A percentile compares a stretch with the other conserved stretches of the same genome.
These are phyloP conservation scores for Apiotrichum akiyoshidainum DNA, from an alignment of 1,284 basidiomycete genomes.

Conservation along the genomic window DNA sequence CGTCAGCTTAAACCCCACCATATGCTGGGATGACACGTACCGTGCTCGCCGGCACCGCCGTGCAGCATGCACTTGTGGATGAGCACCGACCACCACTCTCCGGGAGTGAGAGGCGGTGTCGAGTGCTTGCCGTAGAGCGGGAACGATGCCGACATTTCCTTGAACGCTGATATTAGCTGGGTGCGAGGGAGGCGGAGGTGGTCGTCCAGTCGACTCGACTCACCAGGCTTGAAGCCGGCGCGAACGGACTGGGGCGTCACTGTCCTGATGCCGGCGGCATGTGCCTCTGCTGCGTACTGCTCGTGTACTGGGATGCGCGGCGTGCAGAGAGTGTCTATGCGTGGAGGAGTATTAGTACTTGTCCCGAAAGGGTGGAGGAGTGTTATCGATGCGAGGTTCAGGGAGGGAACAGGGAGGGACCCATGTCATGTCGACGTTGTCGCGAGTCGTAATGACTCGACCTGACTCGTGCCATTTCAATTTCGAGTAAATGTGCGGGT, in stretches of 20 bases:
- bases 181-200: neutral
- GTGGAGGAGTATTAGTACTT: neutral
- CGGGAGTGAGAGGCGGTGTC: conserved; percentile 38
- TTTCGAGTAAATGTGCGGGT: too few relatives aligned
- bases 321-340: conserved; percentile 48
- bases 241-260: conserved; percentile 39
- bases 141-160: conserved; percentile 27
- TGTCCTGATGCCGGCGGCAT: conserved; percentile 32
- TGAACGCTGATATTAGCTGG: conserved; percentile 36
- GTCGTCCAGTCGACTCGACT: neutral
- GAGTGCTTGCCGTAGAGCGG: conserved; percentile 46
- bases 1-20: neutral
- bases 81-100: conserved; percentile 48
- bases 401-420: neutral
- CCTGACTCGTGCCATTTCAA: neutral
- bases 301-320: conserved; percentile 47
- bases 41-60: conserved; percentile 34
- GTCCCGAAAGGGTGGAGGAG: neutral
- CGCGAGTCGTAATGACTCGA: neutral
- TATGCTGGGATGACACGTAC: conserved; percentile 15
- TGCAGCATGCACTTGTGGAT: conserved; percentile 41
- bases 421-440: neutral
- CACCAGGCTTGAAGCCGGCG: conserved; percentile 45
- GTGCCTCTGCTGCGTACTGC: conserved; percentile 50
- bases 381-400: neutral